Evolutionary conservation across 495 filamentous ascomycete species (phyloP).

Genomic region (Aspergillus affinis): DNA sequence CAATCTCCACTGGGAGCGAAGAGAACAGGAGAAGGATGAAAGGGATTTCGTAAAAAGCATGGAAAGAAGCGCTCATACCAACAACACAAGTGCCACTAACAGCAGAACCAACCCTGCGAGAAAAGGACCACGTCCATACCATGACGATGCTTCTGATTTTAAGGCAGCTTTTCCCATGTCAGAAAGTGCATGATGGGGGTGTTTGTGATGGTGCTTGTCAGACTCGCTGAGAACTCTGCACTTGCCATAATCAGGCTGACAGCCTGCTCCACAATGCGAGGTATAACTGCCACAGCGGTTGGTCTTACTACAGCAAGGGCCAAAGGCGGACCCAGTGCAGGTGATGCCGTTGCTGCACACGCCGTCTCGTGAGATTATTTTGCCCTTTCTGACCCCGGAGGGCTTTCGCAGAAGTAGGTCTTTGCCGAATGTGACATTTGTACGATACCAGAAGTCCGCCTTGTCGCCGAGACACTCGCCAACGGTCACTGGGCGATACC

Average conservation of each 20-base stretch:
- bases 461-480: conserved; percentile 77
- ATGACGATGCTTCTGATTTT: background rate
- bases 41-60: background rate
- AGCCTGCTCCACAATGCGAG: conserved; percentile 51
- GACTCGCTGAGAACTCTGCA: conserved; percentile 23
- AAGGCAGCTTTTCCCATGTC: background rate
- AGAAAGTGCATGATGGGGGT: background rate
- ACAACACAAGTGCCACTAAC: conserved; percentile 7
- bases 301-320: conserved; percentile 38
- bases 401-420: conserved; percentile 16
- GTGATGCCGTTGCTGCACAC: conserved; percentile 52
- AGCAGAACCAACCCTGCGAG: conserved; percentile 12
- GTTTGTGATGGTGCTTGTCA: background rate
- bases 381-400: conserved; percentile 35
- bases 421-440: conserved; percentile 24
- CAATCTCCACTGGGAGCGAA: background rate
- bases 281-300: conserved; percentile 50
- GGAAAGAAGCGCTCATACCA: conserved; percentile 1
- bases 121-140: background rate
- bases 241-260: conserved; percentile 48
- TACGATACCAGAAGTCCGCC: conserved; percentile 67
- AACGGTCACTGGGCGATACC: conserved; percentile 69
- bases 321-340: conserved; percentile 49
- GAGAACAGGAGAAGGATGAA: background rate
- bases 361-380: conserved; percentile 48